Evolutionary conservation across 805 yeast genomes (phyloP), one percentile per base, ranked within the genome.

Genomic region (Starmerella floris): DNA sequence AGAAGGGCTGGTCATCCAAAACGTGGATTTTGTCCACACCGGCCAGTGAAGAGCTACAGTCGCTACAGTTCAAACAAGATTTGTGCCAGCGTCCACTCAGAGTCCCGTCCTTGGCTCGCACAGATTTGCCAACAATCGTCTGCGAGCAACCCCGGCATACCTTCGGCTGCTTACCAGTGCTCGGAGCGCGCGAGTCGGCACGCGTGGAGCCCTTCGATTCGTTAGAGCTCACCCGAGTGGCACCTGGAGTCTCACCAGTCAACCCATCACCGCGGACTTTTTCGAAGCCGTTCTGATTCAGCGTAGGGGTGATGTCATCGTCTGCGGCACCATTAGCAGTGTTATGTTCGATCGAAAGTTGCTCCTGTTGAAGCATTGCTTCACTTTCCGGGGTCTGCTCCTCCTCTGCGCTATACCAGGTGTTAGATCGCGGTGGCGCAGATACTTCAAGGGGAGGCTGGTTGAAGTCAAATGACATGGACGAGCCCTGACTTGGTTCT

Each of bases 31-130:
- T 62, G 21, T 41, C 41, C 23, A 23, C 25, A n/a, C 40, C 43
- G 2, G 49, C 38, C 17, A 56, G 57, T 31, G 62, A 55, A 27
- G 47, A 43, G 8, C 61, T 61, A 63, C 97, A 88, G 11, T 66
- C 61, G 17, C 68, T 62, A 65, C 98, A 91, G 13, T 65, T 64
- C 66, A 91, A 88, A 58, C 98, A 91, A 15, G 68, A 62, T 31
- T 93, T 69, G 58, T 91, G 98, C 97, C 97, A 91, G 58, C 85
- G 88, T 0, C 96, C 97, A 17, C 56, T 45, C 13, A 61, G 40
- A 11, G 51, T 44, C n/a, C 78, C 81, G 42, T 81, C 82, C 52
- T 77, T 80, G n/a, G 95, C 83, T 62, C 77, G 80, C 17, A 88
- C 80, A 0, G 91, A 69, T 55, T 79, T 83, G 1, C 75, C 68